Conservation (phyloP, 1,284 basidiomycete genomes). For the Ceratobasidium sp. region DNA sequence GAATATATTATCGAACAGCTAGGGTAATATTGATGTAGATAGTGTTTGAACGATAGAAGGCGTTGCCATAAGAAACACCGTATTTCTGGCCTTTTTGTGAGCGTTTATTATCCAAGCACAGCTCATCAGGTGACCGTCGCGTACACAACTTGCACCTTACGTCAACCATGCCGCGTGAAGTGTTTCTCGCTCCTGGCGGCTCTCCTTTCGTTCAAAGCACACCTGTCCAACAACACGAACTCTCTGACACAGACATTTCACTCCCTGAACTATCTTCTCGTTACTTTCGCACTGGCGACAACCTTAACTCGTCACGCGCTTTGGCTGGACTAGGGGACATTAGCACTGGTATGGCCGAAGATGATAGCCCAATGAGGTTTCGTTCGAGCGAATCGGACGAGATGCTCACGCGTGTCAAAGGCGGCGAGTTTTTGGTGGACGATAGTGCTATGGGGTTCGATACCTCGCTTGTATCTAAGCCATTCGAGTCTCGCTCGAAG, state of each 20-base stretch:
- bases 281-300: slow-evolving; percentile 25
- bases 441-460: slow-evolving; percentile 42
- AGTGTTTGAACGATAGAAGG: background rate
- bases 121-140: slow-evolving; percentile 35
- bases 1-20: slow-evolving; percentile 51
- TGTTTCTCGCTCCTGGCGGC: slow-evolving; percentile 37
- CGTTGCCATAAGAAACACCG: slow-evolving; percentile 11
- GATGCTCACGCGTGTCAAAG: slow-evolving; percentile 41
- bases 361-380: slow-evolving; percentile 30
- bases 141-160: slow-evolving; percentile 17
- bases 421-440: slow-evolving; percentile 41
- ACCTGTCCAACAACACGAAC: background rate
- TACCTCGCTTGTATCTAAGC: slow-evolving; percentile 19
- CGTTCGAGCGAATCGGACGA: slow-evolving; percentile 35
- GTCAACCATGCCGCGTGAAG: slow-evolving; percentile 42
- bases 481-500: slow-evolving; percentile 25
- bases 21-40: background rate
- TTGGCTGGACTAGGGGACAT: slow-evolving; percentile 37
- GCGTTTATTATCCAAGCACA: background rate
- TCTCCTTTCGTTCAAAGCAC: slow-evolving; percentile 41
- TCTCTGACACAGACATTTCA: slow-evolving; percentile 9
- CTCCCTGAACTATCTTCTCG: slow-evolving; percentile 19
- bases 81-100: background rate
- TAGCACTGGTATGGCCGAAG: slow-evolving; percentile 27
- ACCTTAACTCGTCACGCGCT: slow-evolving; percentile 31